phyloP scores from a whole-genome alignment of 306 rosid genomes.

The Cyclanthera cordifolia region DNA sequence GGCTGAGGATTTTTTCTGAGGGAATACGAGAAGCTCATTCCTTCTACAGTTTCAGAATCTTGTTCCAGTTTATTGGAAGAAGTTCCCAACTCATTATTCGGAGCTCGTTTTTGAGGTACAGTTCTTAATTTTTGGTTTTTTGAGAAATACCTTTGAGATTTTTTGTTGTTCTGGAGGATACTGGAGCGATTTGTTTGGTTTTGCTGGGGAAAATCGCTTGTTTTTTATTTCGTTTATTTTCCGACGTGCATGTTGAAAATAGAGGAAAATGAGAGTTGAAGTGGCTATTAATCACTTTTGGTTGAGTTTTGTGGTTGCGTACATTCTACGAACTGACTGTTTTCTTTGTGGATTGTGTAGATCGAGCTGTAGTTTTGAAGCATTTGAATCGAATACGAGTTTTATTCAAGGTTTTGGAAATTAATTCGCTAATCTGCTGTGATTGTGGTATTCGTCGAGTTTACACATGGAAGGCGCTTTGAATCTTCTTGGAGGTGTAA shows the following conservation, averaged over 20 bases:
- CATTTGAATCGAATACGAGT: neutral
- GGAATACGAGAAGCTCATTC: constrained; percentile 6
- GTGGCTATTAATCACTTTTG: neutral
- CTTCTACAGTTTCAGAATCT: neutral
- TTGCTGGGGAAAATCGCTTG: neutral
- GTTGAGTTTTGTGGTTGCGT: neutral
- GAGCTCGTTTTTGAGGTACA: neutral
- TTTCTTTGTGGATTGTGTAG: constrained; percentile 7
- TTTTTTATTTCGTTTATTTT: neutral
- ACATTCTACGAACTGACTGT: neutral
- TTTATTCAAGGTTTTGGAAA: neutral
- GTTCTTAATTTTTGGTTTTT: neutral
- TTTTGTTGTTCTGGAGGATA: neutral
- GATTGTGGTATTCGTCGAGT: constrained; percentile 27
- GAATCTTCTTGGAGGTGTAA: constrained; percentile 34
- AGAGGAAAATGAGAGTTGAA: neutral
- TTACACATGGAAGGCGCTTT: constrained; percentile 40
- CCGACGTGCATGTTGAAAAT: neutral
- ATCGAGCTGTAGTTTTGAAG: constrained; percentile 11
- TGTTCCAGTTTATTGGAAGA: neutral
- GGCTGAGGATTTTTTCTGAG: neutral
- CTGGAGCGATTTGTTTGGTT: neutral
- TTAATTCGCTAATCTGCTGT: neutral
- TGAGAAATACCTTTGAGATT: too few relatives aligned
- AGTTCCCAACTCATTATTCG: neutral